Evolutionary conservation across 495 filamentous ascomycete genomes (phyloP).

Genomic region (Aspergillus carlsbadensis): DNA sequence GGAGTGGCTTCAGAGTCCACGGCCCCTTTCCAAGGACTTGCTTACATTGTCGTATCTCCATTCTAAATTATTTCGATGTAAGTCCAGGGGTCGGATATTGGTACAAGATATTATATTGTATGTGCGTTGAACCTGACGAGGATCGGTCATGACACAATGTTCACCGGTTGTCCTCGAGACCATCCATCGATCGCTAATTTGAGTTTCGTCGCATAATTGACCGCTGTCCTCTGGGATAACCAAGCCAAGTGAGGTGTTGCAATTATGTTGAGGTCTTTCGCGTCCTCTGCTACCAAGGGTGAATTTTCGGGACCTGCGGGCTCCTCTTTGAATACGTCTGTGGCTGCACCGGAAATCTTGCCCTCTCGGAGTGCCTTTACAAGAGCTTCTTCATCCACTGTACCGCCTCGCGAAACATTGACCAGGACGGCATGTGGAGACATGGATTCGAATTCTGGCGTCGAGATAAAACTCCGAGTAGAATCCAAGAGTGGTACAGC

Average conservation of each 20-base stretch:
- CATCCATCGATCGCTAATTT: constrained; percentile 23
- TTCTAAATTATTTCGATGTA: no score
- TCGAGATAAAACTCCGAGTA: constrained; percentile 49
- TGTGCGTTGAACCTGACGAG: background rate
- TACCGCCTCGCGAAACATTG: constrained; percentile 58
- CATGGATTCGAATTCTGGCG: constrained; percentile 51
- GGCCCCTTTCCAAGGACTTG: no score
- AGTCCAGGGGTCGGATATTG: no score
- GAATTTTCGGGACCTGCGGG: constrained; percentile 39
- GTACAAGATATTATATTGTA: no score
- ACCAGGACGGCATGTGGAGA: constrained; percentile 48
- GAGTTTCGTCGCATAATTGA: constrained; percentile 17
- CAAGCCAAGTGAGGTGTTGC: constrained; percentile 36
- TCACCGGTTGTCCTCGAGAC: constrained; percentile 14
- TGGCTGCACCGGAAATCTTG: constrained; percentile 52
- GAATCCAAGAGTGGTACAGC: constrained; percentile 44
- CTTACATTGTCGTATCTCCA: no score
- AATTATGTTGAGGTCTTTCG: constrained; percentile 29
- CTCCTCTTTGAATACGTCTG: constrained; percentile 56
- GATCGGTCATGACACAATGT: constrained; percentile 18
- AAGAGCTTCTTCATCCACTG: constrained; percentile 55
- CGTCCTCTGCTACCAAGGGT: constrained; percentile 26
- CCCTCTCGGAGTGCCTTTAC: constrained; percentile 45
- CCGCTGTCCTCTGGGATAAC: constrained; percentile 24
- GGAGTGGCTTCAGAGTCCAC: no score